Evolutionary conservation across 352 stramenopile species (phyloP), one percentile per base, ranked within the genome.

Genomic region (Phytopythium montanum): DNA sequence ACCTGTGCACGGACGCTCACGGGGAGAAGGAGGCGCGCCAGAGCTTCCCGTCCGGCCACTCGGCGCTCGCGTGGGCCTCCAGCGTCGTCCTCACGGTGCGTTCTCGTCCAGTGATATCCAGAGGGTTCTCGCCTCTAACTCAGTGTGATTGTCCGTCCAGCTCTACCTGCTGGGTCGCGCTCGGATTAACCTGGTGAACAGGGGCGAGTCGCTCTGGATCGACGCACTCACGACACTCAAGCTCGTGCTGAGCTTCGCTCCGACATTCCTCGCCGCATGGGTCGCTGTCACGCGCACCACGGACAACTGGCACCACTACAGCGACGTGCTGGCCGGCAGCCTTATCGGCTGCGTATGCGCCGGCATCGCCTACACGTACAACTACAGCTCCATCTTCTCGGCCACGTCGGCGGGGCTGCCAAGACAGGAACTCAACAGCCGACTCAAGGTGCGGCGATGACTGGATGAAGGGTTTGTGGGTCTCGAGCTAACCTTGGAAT

Each of bases 301-400:
- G 51, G 85, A 92, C 69, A 94, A 94, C 60, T 92, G 85, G 85
- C 85, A 94, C 57, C 79, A 94, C 66, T 94, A 92, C 68, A 81
- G 62, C 31, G 85, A 92, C 59, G 91, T 93, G 46, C 39, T 91
- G 55, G 84, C 87, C n/a, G 81, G 81, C 21, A 79, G 67, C 25
- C 64, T 82, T 19, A 85, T 91, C 33, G 79, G 81, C 23, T 68
- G 60, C 16, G 66, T 73, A 0, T 72, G 72, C 1, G 75, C 79
- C 12, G 16, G 64, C 10, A 70, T 88, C 25, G 76, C 70, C 21
- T 88, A 83, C 59, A 74, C 56, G 44, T 88, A 88, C 68, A 91
- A 91, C 61, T 91, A 89, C 54, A 77, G 73, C 8, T 88, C 81
- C 16, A 65, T 88, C 41, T 88, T 91, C 38, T 67, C 79, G 55